Base-by-base conservation (phyloP, 805 yeast genomes). In the Wickerhamomyces chambardii region DNA sequence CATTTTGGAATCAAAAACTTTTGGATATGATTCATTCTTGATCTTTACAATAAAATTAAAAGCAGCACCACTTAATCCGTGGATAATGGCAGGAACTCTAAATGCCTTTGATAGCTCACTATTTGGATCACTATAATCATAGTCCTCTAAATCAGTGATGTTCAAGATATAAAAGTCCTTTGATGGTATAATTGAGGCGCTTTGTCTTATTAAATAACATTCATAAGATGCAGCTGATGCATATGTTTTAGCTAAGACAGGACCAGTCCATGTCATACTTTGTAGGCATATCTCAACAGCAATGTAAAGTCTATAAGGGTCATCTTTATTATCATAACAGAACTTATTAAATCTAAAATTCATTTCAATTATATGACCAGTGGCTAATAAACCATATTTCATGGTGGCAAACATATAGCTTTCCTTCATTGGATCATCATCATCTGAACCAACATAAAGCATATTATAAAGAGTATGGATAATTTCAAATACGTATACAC, bases 361-460 rank as follows among this genome's bases (percentile, higher is more conserved):
- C 4, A 51, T 15, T 24, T 43, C 53, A 32, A 51, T 41, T 27
- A 44, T 22, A 33, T 51, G 50, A 0, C 46, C 42, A 4, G 44
- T 36, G 7, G 41, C 37, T n/a, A 48, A 26, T 3, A 44, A 29
- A 28, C 46, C 45, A 39, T 39, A 51, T 31, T 49, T 51, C 42
- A 48, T 29, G 2, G 36, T 34, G 5, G 48, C 45, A 24, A 43
- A 44, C 7, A 31, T 32, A 28, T 40, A 48, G 5, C 26, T 24
- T 10, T 29, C 34, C 21, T 34, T 38, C 17, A 34, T 17, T 5
- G 41, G 40, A 25, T 48, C 46, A 31, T 36, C 35, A 8, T 28
- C 17, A 9, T 32, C 36, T 1, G 37, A 25, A 5, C 47, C 42
- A 15, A 37, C 40, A 19, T 36, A 40, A 4, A 50, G 28, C 7